Percentiles rank a stretch among this genome's conserved stretches.
These are phyloP conservation scores for Pisolithus tinctorius DNA, from an alignment of 768 basidiomycete species.

Conservation along the genomic window DNA sequence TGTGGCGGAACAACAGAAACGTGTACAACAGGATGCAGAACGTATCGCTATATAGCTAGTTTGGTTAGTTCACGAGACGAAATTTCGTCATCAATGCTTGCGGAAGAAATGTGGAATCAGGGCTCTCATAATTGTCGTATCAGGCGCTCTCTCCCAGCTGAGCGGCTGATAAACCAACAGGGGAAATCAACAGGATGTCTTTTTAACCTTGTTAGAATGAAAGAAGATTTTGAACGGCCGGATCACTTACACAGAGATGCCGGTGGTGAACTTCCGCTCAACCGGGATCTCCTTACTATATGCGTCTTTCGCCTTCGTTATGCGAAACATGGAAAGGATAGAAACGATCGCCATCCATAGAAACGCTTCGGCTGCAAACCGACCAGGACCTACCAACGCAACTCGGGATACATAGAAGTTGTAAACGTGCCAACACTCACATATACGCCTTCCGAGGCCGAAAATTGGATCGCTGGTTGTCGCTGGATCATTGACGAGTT, in stretches of 20 bases:
- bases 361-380: constrained; percentile 17
- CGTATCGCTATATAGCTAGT: not conserved
- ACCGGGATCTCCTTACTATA: constrained; percentile 17
- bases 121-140: constrained; percentile 2
- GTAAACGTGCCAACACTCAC: constrained; percentile 6
- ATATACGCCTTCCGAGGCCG: constrained; percentile 20
- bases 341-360: constrained; percentile 17
- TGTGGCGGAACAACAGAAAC: not conserved
- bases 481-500: constrained; percentile 3
- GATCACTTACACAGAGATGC: constrained; percentile 14
- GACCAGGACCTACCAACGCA: constrained; percentile 12
- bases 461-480: constrained; percentile 17
- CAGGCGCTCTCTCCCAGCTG: not conserved
- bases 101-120: not conserved
- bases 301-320: constrained; percentile 18
- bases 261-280: constrained; percentile 16
- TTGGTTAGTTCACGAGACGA: not conserved
- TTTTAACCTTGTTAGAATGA: not conserved
- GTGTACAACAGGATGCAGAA: not conserved
- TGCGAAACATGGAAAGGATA: constrained; percentile 16
- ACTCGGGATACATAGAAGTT: not conserved
- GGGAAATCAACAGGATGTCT: constrained; percentile 19
- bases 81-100: not conserved
- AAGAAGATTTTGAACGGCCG: not conserved
- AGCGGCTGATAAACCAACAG: constrained; percentile 17